Conservation (phyloP, 2,329 filamentous ascomycete genomes). For the Pseudogymnoascus sp. region DNA sequence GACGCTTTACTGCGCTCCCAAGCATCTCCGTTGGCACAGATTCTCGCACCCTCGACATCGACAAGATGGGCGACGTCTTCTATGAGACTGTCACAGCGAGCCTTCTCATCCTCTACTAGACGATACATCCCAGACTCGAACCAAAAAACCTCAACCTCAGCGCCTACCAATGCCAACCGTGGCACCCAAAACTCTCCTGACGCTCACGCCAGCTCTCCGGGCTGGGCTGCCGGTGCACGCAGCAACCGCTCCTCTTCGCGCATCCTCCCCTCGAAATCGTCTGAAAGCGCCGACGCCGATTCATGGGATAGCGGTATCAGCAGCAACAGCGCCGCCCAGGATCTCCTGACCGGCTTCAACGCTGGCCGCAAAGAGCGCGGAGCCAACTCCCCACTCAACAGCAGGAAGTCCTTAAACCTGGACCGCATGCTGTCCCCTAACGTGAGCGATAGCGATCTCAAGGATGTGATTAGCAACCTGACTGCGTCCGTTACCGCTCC, state of each 20-base stretch:
- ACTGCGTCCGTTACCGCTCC: constrained; percentile 20
- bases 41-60: constrained; percentile 22
- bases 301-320: constrained; percentile 1
- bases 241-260: background rate
- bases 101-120: constrained; percentile 7
- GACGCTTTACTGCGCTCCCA: constrained; percentile 26
- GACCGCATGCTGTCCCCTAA: background rate
- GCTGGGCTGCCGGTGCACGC: background rate
- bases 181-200: constrained; percentile 3
- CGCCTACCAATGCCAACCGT: background rate
- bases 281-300: background rate
- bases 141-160: background rate
- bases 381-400: background rate
- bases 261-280: background rate
- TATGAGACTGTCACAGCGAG: background rate
- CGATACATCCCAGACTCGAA: background rate
- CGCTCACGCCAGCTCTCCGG: background rate
- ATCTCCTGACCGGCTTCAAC: constrained; percentile 4
- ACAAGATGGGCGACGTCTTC: constrained; percentile 14
- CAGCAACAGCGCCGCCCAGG: background rate
- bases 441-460: background rate
- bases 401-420: background rate
- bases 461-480: constrained; percentile 7
- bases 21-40: constrained; percentile 19
- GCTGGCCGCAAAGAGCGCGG: constrained; percentile 6